These are phyloP conservation scores for Cryptococcus floricola DNA, from an alignment of 1,284 basidiomycete genomes.

Conservation along the genomic window DNA sequence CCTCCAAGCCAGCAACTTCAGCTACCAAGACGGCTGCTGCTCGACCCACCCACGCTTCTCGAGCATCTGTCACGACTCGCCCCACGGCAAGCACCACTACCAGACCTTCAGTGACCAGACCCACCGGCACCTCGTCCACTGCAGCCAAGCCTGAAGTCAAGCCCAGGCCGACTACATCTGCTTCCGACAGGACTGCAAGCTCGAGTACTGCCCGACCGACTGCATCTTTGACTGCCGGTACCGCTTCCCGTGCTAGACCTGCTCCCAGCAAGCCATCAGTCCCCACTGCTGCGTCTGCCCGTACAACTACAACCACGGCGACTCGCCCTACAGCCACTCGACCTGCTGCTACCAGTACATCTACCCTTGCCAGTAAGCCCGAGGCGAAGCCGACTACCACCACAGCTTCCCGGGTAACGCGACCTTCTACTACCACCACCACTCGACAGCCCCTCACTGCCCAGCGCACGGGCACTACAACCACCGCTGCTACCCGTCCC, in stretches of 20 bases:
- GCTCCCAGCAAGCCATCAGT: not conserved
- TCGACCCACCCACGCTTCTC: slow-evolving; percentile 3
- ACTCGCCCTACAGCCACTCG: not conserved
- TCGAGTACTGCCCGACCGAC: slow-evolving; percentile 2
- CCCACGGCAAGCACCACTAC: slow-evolving; percentile 1
- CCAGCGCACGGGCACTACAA: not conserved
- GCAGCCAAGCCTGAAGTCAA: not conserved
- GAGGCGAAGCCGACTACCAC: slow-evolving; percentile 1
- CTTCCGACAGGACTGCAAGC: slow-evolving; percentile 6
- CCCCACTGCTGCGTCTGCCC: slow-evolving; percentile 1
- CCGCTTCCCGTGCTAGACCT: not conserved
- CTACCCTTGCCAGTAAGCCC: not conserved
- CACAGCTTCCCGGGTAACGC: not conserved
- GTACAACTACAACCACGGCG: not conserved
- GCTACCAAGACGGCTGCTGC: not conserved
- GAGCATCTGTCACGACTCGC: slow-evolving; percentile 2
- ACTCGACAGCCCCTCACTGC: not conserved
- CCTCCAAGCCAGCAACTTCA: not conserved
- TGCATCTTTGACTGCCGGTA: slow-evolving; percentile 3
- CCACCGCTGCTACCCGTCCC: not conserved
- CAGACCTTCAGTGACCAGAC: slow-evolving; percentile 6
- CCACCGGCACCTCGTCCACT: slow-evolving; percentile 1
- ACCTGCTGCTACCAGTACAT: slow-evolving; percentile 6
- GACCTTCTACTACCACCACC: not conserved
- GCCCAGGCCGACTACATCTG: slow-evolving; percentile 5